A percentile compares a stretch with the other conserved stretches of the same genome.
phyloP scores from a whole-genome alignment of 129 eudicot genomes.

The Tagetes patula region DNA sequence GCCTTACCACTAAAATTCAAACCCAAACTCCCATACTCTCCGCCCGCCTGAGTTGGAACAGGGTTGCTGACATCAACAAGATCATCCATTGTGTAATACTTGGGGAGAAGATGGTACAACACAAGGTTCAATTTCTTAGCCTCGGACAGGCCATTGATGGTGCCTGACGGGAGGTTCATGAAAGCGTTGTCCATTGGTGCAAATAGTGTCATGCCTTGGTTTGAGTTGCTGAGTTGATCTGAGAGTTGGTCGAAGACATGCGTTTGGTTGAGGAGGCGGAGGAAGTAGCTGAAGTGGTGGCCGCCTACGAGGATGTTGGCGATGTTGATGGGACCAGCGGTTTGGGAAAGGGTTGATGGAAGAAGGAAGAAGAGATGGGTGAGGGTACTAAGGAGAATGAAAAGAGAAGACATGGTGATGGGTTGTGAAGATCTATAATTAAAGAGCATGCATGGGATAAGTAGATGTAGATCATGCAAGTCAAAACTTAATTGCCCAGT shows the following conservation, averaged over 20 bases:
- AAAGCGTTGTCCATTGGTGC: slow-evolving; percentile 95
- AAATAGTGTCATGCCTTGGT: slow-evolving; percentile 74
- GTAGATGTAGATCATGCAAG: too few relatives aligned
- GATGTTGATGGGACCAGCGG: slow-evolving; percentile 60
- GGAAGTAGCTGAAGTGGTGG: slow-evolving; percentile 50
- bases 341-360: slow-evolving; percentile 37
- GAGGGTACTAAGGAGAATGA: slow-evolving; percentile 15
- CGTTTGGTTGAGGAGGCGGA: slow-evolving; percentile 50
- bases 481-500: too few relatives aligned
- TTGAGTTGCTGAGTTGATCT: slow-evolving; percentile 67
- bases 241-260: slow-evolving; percentile 54
- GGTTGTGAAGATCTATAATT: not conserved
- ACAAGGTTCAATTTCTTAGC: slow-evolving; percentile 63
- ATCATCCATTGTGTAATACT: slow-evolving; percentile 45
- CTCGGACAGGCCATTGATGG: slow-evolving; percentile 50
- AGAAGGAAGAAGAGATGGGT: slow-evolving; percentile 14
- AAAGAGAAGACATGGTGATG: slow-evolving; percentile 27
- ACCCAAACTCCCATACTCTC: slow-evolving; percentile 47
- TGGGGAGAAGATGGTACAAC: slow-evolving; percentile 59
- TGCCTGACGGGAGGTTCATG: slow-evolving; percentile 62
- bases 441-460: too few relatives aligned
- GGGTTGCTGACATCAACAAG: slow-evolving; percentile 73
- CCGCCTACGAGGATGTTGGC: slow-evolving; percentile 58
- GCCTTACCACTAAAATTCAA: slow-evolving; percentile 46
- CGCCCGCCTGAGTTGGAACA: slow-evolving; percentile 65